A percentile compares a stretch with the other conserved stretches of the same genome.
Evolutionary conservation across 1,284 basidiomycete genomes (phyloP).

Genomic region (Tylopilus sp.): DNA sequence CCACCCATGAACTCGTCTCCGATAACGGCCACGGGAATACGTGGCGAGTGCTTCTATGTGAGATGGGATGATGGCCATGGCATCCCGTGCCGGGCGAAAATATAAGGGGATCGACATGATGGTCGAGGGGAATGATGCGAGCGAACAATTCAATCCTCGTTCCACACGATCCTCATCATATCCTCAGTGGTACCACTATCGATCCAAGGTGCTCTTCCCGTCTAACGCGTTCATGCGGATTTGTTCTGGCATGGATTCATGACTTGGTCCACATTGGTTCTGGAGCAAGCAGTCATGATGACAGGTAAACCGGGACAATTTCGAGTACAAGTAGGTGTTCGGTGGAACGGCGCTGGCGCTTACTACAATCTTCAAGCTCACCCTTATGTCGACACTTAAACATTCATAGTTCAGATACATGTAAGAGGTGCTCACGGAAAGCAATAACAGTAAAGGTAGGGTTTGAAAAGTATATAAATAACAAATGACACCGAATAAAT

Average conservation of each 20-base stretch:
- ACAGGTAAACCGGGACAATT: no score
- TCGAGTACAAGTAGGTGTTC: no score
- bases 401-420: no score
- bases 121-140: no score
- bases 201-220: background rate
- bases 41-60: background rate
- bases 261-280: background rate
- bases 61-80: background rate
- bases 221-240: no score
- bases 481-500: background rate
- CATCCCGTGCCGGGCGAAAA: background rate
- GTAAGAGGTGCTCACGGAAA: no score
- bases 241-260: background rate
- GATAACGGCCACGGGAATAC: background rate
- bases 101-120: background rate
- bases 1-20: background rate
- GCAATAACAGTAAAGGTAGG: no score
- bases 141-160: no score
- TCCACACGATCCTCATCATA: no score
- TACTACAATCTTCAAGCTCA: no score
- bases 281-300: background rate
- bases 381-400: no score
- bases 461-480: background rate
- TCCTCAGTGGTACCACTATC: background rate
- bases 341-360: no score